Evolutionary conservation across 495 filamentous ascomycete species (phyloP), one percentile per base, ranked within the genome.

Genomic region (Penicillium tannophilum): DNA sequence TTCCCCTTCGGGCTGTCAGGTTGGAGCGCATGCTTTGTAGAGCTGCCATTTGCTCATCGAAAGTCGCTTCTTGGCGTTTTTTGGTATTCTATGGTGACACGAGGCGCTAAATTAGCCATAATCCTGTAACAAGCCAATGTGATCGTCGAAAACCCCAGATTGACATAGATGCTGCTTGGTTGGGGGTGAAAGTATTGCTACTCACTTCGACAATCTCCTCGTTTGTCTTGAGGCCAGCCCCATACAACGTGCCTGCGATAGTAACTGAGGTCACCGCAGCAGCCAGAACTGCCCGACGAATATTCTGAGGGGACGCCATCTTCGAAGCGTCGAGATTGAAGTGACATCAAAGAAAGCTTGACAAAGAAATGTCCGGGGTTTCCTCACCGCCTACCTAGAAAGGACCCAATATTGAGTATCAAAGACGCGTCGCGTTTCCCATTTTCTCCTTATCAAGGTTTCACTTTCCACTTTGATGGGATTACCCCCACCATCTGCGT

Each of bases 181-280:
- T 20, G 9, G 36, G 20, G 49, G 4, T 19, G 16, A 1, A 23
- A 7, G 10, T 23, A 52, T 45, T 20, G 39, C 31, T 43, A 33
- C 43, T 59, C 63, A 83, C 81, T 70, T 82, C 63, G 26, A 72
- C 65, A 43, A 70, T 68, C 48, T 86, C 78, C 56, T 75, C 64
- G 24, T 74, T 60, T 1, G 73, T 79, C 66, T 84, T 84, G 46
- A 84, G 31, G 4, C 80, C 77, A 31, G 83, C 83, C 12, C 83
- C 83, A 59, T 84, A 84, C 42, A 79, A 76, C 16, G 79, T 75
- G 17, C 83, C 82, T 1, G 74, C 74, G 24, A 77, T 79, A 6
- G 80, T 82, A n/a, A 83, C 74, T 7, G 76, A 73, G 11, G 74
- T 72, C 8, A 82, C 76, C 6, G 81, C 73, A 12, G 66, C 72